These are phyloP conservation scores for Aspergillus kassunensis DNA, from an alignment of 495 filamentous ascomycete genomes.

Conservation along the genomic window DNA sequence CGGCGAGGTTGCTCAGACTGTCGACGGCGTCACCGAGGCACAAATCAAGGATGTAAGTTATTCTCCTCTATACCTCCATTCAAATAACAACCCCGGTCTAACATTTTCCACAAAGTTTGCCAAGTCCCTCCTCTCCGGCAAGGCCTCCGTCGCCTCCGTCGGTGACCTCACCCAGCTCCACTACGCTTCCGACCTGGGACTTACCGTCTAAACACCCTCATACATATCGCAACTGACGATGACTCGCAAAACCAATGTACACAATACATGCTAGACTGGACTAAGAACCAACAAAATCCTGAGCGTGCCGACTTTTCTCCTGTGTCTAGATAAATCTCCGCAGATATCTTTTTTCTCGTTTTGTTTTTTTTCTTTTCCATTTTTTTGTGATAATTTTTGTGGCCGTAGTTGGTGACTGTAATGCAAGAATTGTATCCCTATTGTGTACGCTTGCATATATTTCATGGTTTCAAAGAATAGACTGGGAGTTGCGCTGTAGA, in stretches of 20 bases:
- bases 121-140: constrained; percentile 78
- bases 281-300: constrained; percentile 14
- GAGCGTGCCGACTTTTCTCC: constrained; percentile 1
- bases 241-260: constrained; percentile 28
- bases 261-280: constrained; percentile 43
- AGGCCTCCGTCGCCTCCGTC: constrained; percentile 81
- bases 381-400: constrained; percentile 35
- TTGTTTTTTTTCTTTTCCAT: constrained; percentile 12
- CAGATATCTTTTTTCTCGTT: constrained; percentile 19
- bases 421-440: constrained; percentile 43
- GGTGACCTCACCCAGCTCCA: constrained; percentile 87
- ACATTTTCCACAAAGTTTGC: constrained; percentile 54
- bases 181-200: constrained; percentile 87
- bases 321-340: constrained; percentile 15
- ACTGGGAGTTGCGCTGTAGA: too few relatives aligned
- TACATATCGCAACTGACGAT: constrained; percentile 1
- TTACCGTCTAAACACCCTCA: constrained; percentile 70
- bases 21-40: constrained; percentile 77
- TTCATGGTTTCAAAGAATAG: not conserved
- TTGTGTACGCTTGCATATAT: constrained; percentile 7
- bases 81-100: constrained; percentile 1
- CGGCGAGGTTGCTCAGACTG: constrained; percentile 70
- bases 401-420: constrained; percentile 46
- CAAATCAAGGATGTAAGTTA: constrained; percentile 80
- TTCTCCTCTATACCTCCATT: not conserved